phyloP scores from a whole-genome alignment of 208 protist species.

The Tritrichomonas foetus region DNA sequence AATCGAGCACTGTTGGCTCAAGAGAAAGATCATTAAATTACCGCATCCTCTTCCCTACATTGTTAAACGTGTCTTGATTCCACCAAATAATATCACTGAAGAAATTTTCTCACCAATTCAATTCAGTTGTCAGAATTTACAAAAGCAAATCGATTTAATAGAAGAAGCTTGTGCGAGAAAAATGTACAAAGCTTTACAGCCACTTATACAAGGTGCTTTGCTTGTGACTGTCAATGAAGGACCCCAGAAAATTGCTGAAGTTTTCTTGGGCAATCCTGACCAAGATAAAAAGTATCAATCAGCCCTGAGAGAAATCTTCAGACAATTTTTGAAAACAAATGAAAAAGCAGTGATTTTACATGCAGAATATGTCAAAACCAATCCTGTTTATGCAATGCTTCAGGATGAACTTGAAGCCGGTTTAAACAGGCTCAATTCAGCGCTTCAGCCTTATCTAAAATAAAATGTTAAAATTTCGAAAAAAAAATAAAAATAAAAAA shows the following conservation, averaged over 20 bases:
- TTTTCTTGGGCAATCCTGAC: background rate
- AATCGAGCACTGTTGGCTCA: background rate
- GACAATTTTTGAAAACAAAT: background rate
- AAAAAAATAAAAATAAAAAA: too few species aligned
- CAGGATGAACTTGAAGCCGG: background rate
- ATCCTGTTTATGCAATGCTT: background rate
- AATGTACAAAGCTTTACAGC: background rate
- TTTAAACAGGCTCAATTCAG: background rate
- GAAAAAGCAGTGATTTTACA: background rate
- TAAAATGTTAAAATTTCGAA: too few species aligned
- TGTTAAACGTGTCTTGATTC: background rate
- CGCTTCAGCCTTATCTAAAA: background rate
- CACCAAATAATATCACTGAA: background rate
- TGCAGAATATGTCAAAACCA: background rate
- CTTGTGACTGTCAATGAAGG: conserved; percentile 27
- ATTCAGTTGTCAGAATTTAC: background rate
- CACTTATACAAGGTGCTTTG: background rate
- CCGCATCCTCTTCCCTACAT: background rate
- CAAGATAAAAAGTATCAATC: too few species aligned
- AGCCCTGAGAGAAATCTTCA: background rate
- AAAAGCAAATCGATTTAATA: background rate
- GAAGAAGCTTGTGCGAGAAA: background rate
- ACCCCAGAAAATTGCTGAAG: background rate
- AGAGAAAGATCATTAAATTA: background rate
- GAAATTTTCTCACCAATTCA: background rate